Conservation (phyloP, 257 asterid species). For the Ocimum tenuiflorum region DNA sequence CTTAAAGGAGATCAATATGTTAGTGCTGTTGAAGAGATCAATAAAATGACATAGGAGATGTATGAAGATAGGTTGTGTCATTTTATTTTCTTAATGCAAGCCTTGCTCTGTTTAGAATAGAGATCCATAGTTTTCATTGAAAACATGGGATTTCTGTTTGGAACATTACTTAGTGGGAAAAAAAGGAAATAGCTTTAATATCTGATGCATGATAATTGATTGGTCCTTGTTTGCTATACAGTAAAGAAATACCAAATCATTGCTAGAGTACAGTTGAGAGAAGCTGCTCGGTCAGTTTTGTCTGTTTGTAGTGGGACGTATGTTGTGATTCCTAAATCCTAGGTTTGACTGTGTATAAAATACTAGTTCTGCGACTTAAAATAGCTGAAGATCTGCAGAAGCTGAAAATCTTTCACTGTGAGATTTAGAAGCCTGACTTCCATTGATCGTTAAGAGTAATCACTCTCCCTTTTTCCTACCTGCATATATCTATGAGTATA, state of each 20-base stretch:
- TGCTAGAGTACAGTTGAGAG: neutral
- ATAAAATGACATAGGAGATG: neutral
- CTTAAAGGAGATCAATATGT: neutral
- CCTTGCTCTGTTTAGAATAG: neutral
- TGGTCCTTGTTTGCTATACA: neutral
- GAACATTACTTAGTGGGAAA: neutral
- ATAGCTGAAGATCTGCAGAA: neutral
- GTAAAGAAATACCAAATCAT: neutral
- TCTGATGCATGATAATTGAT: neutral
- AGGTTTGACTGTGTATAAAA: neutral
- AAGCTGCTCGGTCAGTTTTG: neutral
- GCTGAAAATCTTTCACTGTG: neutral
- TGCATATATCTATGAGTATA: neutral
- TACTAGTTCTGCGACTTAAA: neutral
- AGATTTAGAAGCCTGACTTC: neutral
- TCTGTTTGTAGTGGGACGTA: neutral
- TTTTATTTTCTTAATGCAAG: neutral
- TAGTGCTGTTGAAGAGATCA: neutral
- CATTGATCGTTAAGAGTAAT: neutral
- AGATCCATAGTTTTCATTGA: neutral
- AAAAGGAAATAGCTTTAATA: neutral
- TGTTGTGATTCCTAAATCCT: neutral
- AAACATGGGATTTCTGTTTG: conserved; percentile 10
- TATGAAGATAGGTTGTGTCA: neutral
- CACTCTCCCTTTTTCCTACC: conserved; percentile 4